Evolutionary conservation across 441 rosid species (phyloP).

Genomic region (Syzygium syzygioides): DNA sequence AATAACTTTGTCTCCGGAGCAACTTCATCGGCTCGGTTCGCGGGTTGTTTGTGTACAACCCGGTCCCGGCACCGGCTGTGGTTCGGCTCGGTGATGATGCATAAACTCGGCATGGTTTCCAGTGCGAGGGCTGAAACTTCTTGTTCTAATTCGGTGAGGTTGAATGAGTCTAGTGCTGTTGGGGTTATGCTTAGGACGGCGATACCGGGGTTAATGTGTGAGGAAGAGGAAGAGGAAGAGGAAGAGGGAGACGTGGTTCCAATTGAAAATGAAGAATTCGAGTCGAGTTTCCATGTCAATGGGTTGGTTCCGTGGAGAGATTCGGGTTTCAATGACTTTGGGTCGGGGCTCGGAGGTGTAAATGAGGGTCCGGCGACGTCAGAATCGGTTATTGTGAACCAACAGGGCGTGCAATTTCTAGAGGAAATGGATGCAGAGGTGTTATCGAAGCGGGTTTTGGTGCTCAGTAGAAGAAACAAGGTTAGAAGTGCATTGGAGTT

Average conservation of each 20-base stretch:
- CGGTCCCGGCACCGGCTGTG: neutral
- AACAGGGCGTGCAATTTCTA: conserved; percentile 34
- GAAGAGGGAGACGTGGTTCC: conserved; percentile 5
- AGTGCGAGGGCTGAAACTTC: neutral
- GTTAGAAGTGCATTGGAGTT: conserved; percentile 61
- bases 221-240: conserved; percentile 20
- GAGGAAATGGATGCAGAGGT: conserved; percentile 61
- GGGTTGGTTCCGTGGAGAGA: conserved; percentile 36
- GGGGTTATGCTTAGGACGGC: neutral
- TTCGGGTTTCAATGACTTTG: conserved; percentile 6
- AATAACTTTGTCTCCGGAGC: neutral
- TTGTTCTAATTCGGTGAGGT: neutral
- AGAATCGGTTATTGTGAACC: neutral
- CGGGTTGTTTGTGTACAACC: neutral
- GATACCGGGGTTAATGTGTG: conserved; percentile 2
- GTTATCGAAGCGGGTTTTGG: conserved; percentile 60
- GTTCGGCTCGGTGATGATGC: neutral
- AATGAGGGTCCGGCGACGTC: conserved; percentile 1
- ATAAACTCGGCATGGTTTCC: neutral
- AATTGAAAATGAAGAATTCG: conserved; percentile 16
- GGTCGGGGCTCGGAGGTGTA: conserved; percentile 4
- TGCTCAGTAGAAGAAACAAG: conserved; percentile 73
- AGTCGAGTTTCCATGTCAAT: conserved; percentile 6
- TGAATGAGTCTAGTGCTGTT: neutral
- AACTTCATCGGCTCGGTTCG: neutral